A percentile compares a stretch with the other conserved stretches of the same genome.
Evolutionary conservation across 768 basidiomycete genomes (phyloP).

Genomic region (Lactarius psammicola): DNA sequence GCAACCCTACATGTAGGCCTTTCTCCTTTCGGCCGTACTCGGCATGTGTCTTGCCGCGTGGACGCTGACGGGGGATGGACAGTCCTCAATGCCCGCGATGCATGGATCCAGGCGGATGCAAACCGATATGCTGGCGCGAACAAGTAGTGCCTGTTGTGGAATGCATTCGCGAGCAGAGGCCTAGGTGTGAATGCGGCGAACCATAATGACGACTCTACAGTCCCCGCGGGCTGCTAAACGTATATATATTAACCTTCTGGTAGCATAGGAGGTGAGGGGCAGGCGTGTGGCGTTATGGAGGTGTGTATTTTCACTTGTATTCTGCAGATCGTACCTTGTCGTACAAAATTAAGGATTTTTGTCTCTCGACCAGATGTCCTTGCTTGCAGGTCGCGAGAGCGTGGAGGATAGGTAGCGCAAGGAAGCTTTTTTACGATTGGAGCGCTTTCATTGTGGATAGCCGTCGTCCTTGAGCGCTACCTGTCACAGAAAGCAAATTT

Average conservation of each 20-base stretch:
- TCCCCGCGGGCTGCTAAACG: conserved; percentile 35
- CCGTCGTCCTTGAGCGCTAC: too few relatives aligned
- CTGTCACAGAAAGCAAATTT: too few relatives aligned
- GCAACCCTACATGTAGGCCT: conserved; percentile 49
- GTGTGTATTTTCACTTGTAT: too few relatives aligned
- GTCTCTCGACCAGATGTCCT: too few relatives aligned
- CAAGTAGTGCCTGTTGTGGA: conserved; percentile 46
- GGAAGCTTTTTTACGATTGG: too few relatives aligned
- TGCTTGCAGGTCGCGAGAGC: too few relatives aligned
- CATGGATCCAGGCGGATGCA: conserved; percentile 52
- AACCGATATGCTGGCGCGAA: conserved; percentile 48
- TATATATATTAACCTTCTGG: background rate
- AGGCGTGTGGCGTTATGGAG: too few relatives aligned
- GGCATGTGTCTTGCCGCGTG: background rate
- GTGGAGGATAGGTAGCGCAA: too few relatives aligned
- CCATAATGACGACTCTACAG: conserved; percentile 35
- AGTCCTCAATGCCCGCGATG: conserved; percentile 49
- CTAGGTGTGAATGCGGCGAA: conserved; percentile 44
- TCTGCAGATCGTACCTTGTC: too few relatives aligned
- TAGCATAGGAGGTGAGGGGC: too few relatives aligned
- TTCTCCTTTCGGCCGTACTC: background rate
- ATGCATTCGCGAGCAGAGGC: conserved; percentile 50
- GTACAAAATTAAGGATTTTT: too few relatives aligned
- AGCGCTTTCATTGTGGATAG: too few relatives aligned
- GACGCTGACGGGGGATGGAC: background rate